Conservation (phyloP, 441 rosid genomes). For the Cnidoscolus chayamansa region DNA sequence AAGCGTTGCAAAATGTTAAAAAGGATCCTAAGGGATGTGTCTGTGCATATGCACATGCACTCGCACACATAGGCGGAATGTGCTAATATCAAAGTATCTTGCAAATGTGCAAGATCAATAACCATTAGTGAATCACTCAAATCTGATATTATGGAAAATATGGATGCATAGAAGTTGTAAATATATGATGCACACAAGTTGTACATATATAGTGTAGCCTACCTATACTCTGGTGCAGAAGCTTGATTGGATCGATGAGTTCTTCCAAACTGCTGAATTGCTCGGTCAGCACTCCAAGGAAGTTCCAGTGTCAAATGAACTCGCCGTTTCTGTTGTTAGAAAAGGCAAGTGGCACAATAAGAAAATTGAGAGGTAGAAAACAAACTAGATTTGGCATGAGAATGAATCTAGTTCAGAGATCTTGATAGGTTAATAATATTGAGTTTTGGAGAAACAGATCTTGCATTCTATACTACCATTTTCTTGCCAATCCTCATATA, state of each 20-base stretch:
- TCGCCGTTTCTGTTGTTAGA: constrained; percentile 71
- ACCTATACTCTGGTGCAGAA: constrained; percentile 99
- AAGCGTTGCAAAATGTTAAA: too few species aligned
- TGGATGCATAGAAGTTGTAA: constrained; percentile 13
- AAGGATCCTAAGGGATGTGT: too few species aligned
- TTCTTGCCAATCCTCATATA: background rate
- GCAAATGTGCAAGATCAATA: background rate
- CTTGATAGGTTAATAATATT: background rate
- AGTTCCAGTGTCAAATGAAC: constrained; percentile 96
- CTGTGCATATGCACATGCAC: background rate
- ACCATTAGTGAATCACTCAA: background rate
- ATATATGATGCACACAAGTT: constrained; percentile 21
- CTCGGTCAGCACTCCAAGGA: constrained; percentile 99
- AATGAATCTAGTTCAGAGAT: background rate
- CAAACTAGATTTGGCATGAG: background rate
- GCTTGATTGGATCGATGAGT: constrained; percentile 99
- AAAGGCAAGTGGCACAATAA: constrained; percentile 18
- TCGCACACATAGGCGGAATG: too few species aligned
- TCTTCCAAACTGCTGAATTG: constrained; percentile 99
- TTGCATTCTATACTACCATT: background rate
- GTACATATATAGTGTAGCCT: constrained; percentile 22
- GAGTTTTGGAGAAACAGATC: background rate
- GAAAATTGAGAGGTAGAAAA: background rate
- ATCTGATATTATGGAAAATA: background rate
- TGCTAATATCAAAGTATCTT: background rate